Percentiles rank a stretch among this genome's conserved stretches.
Evolutionary conservation across 1,284 basidiomycete species (phyloP).

Genomic region (Puccinia hordei): DNA sequence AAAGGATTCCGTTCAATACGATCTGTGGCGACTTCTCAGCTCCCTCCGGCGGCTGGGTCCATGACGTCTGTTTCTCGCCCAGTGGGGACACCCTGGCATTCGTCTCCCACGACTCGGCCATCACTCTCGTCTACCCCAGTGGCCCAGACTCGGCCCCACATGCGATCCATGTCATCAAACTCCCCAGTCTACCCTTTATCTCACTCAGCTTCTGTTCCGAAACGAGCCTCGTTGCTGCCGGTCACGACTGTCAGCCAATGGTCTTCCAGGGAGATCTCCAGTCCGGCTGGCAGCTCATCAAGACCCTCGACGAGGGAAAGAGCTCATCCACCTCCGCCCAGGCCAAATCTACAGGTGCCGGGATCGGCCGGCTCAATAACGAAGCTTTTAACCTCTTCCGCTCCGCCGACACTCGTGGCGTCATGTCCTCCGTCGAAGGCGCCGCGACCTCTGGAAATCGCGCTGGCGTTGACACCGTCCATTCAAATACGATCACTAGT

Average conservation of each 20-base stretch:
- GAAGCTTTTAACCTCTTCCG: slow-evolving; percentile 95
- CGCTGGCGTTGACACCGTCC: slow-evolving; percentile 77
- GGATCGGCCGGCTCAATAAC: slow-evolving; percentile 78
- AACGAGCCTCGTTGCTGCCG: slow-evolving; percentile 79
- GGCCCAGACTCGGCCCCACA: slow-evolving; percentile 64
- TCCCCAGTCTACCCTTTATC: slow-evolving; percentile 75
- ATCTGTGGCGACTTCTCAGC: slow-evolving; percentile 90
- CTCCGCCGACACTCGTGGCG: slow-evolving; percentile 85
- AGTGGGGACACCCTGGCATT: slow-evolving; percentile 90
- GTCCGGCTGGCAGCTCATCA: slow-evolving; percentile 71
- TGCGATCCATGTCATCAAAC: slow-evolving; percentile 71
- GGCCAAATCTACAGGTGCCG: slow-evolving; percentile 57
- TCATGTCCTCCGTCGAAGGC: slow-evolving; percentile 60
- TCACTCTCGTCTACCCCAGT: slow-evolving; percentile 81
- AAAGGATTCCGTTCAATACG: slow-evolving; percentile 95
- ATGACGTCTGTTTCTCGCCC: slow-evolving; percentile 91
- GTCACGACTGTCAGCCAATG: slow-evolving; percentile 95
- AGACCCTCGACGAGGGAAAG: slow-evolving; percentile 75
- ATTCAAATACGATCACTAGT: slow-evolving; percentile 98
- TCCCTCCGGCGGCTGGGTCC: slow-evolving; percentile 93
- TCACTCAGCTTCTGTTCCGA: slow-evolving; percentile 83
- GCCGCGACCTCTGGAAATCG: slow-evolving; percentile 53
- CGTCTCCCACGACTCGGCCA: slow-evolving; percentile 89
- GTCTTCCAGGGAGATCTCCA: slow-evolving; percentile 73
- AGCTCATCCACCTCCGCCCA: slow-evolving; percentile 54